Evolutionary conservation across 805 yeast species (phyloP).

Genomic region (Myxozyma mucilagina): DNA sequence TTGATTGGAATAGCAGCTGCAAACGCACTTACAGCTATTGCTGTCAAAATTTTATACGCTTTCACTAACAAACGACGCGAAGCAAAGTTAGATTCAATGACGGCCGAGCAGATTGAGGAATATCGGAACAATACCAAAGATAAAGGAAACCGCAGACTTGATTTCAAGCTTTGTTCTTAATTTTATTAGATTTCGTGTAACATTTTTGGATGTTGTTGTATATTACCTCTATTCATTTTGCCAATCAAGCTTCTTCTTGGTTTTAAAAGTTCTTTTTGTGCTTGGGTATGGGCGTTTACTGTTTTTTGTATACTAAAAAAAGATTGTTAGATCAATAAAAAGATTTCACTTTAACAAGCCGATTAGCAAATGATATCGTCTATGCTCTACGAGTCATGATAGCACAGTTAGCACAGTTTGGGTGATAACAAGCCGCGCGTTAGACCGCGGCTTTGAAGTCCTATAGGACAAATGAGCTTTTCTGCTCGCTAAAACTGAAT

Average conservation of each 20-base stretch:
- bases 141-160: constrained; percentile 59
- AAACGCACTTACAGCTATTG: constrained; percentile 34
- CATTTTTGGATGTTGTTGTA: background rate
- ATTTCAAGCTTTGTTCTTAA: constrained; percentile 40
- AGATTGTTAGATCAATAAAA: background rate
- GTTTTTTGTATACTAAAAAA: background rate
- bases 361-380: too few relatives aligned
- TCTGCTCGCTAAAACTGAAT: too few relatives aligned
- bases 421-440: too few relatives aligned
- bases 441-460: too few relatives aligned
- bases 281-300: background rate
- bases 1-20: constrained; percentile 34
- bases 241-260: background rate
- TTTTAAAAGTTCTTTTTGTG: background rate
- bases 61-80: constrained; percentile 43
- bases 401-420: too few relatives aligned
- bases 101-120: constrained; percentile 49
- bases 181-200: background rate
- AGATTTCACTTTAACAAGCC: background rate
- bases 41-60: constrained; percentile 40
- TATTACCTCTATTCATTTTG: background rate
- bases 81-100: constrained; percentile 51
- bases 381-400: too few relatives aligned
- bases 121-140: constrained; percentile 52
- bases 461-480: too few relatives aligned